Conservation (phyloP, 805 yeast species). For the Alloascoidea africana region DNA sequence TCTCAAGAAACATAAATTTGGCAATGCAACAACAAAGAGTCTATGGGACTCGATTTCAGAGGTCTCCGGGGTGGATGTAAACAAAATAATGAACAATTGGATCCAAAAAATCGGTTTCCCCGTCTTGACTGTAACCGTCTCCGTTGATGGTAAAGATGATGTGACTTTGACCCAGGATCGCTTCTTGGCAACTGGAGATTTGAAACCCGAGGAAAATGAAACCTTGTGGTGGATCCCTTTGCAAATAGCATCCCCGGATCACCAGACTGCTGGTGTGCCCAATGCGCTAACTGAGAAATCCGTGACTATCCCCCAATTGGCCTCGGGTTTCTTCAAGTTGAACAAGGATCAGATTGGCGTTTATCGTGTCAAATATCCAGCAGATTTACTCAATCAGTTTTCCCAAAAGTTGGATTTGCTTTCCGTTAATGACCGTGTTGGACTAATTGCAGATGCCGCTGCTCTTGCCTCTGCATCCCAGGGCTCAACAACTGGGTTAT, state of each 20-base stretch:
- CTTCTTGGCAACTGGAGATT: constrained; percentile 66
- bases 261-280: constrained; percentile 14
- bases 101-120: constrained; percentile 71
- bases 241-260: constrained; percentile 11
- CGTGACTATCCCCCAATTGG: constrained; percentile 7
- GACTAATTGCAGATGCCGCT: constrained; percentile 67
- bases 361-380: constrained; percentile 56
- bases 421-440: constrained; percentile 65
- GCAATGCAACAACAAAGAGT: constrained; percentile 64
- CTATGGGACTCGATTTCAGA: constrained; percentile 62
- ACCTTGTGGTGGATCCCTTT: constrained; percentile 33
- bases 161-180: constrained; percentile 55
- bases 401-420: constrained; percentile 42
- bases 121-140: constrained; percentile 49
- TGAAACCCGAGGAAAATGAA: constrained; percentile 56
- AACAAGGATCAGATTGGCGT: constrained; percentile 66
- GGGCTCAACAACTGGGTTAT: constrained; percentile 43
- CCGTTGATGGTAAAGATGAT: constrained; percentile 22
- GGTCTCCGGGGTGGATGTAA: constrained; percentile 61
- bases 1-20: constrained; percentile 60
- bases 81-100: constrained; percentile 65
- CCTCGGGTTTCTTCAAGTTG: constrained; percentile 37
- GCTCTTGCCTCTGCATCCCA: constrained; percentile 60
- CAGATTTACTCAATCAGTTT: constrained; percentile 53
- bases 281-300: constrained; percentile 16